Conservation (phyloP, 2,329 filamentous ascomycete species). For the Hypoxylon sp. region DNA sequence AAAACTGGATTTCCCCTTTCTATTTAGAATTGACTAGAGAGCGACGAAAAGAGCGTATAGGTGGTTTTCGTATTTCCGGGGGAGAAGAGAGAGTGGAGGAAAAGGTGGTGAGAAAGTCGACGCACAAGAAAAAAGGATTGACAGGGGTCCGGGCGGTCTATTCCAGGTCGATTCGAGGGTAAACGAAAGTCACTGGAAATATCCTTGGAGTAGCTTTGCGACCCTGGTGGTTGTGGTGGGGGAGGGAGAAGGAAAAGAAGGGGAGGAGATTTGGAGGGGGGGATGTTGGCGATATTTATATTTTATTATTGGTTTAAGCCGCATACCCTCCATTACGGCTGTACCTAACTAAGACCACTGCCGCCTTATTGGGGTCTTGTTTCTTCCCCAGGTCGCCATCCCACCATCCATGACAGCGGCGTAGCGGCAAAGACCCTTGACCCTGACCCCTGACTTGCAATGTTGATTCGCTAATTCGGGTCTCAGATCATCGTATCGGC, state of each 20-base stretch:
- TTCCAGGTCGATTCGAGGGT: constrained; percentile 54
- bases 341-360: constrained; percentile 3
- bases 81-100: constrained; percentile 53
- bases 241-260: constrained; percentile 66
- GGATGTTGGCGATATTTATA: constrained; percentile 58
- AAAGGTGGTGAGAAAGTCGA: constrained; percentile 58
- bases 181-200: constrained; percentile 67
- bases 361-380: constrained; percentile 12
- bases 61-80: constrained; percentile 45
- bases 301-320: constrained; percentile 37
- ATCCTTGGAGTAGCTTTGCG: constrained; percentile 70
- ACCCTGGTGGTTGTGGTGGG: constrained; percentile 70
- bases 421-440: constrained; percentile 13
- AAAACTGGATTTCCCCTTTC: constrained; percentile 48
- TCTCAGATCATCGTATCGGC: constrained; percentile 40
- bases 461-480: constrained; percentile 45
- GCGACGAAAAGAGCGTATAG: constrained; percentile 67
- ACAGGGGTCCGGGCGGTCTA: constrained; percentile 66
- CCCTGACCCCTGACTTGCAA: constrained; percentile 29
- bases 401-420: constrained; percentile 36
- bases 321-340: constrained; percentile 39
- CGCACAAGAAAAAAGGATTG: constrained; percentile 62
- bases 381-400: constrained; percentile 30
- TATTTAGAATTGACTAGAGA: constrained; percentile 58
- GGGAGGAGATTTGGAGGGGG: constrained; percentile 57